These are phyloP conservation scores for Paecilomyces sp. DNA, from an alignment of 2,329 filamentous ascomycete genomes.

Conservation along the genomic window DNA sequence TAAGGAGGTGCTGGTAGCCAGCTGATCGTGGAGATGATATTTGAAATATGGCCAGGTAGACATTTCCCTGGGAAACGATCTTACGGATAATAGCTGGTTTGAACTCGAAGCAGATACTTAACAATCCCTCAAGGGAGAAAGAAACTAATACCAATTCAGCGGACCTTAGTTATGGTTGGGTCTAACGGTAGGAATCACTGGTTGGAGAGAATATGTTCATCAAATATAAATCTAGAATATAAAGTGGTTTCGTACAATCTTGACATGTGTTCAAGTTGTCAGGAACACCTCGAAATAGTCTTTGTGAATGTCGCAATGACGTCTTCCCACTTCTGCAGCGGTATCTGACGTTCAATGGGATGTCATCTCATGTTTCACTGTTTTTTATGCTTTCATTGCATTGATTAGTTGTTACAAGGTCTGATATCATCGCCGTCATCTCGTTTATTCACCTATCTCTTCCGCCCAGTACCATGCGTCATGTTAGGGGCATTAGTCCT, in stretches of 20 bases:
- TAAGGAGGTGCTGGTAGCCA: neutral
- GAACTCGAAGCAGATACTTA: neutral
- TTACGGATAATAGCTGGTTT: neutral
- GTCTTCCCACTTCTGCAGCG: neutral
- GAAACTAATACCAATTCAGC: neutral
- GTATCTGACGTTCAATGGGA: neutral
- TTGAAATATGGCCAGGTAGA: neutral
- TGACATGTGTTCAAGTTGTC: neutral
- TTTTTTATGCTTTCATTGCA: neutral
- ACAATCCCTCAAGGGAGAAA: neutral
- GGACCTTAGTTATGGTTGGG: neutral
- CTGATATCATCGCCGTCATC: neutral
- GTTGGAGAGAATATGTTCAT: neutral
- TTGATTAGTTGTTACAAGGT: neutral
- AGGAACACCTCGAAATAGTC: neutral
- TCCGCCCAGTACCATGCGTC: neutral
- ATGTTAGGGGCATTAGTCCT: neutral
- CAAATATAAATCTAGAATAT: neutral
- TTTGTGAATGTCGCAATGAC: neutral
- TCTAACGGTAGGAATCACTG: neutral
- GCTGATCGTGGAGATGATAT: neutral
- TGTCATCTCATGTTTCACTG: neutral
- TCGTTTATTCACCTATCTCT: neutral
- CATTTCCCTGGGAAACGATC: neutral
- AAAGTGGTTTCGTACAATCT: neutral